Base-by-base conservation (phyloP, 164 flowering plant genomes). In the Houttuynia cordata region DNA sequence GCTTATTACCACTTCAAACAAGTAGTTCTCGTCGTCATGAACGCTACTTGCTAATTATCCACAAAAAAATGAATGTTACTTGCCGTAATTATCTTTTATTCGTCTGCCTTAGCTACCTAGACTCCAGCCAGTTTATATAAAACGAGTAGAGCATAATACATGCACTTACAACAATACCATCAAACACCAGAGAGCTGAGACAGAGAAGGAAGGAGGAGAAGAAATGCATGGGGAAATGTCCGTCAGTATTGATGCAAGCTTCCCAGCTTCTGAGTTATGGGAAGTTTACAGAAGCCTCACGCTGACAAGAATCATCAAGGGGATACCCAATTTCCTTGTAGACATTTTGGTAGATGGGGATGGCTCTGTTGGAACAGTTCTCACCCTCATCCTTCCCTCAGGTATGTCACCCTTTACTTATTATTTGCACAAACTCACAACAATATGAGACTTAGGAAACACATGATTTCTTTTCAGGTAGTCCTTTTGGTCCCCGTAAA, bases 401-500 rank as follows among this genome's bases (percentile, higher is more conserved):
- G 60, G 60, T 57, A 7, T 24, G 42, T 8, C 8, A 18, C 4
- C 59, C 25, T 10, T 19, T 24, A 1, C 0, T 30, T 4, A 17
- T 15, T 17, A 8, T 2, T 20, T 18, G 5, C 21, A 37, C 6
- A 19, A 1, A 5, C n/a, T 57, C 10, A 17, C 18, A 13, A 10
- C 17, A 6, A 6, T 6, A 6, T 40, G 42, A 9, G 10, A 12
- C 4, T 24, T 24, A 18, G n/a, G n/a, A n/a, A n/a, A n/a, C n/a
- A n/a, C n/a, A n/a, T n/a, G n/a, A 8, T 13, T 13, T 10, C 12
- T 1, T 12, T 10, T 58, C 22, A 58, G 21, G 20, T 39, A 21
- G 42, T 15, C 42, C 49, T 9, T 17, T 34, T 14, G 25, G 57
- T 1, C 5, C 6, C 21, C 59, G 56, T 63, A 78, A 67, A 53